Percentiles rank a stretch among this genome's conserved stretches.
Evolutionary conservation across 352 stramenopile genomes (phyloP).

Genomic region (Pythium rhizo-oryzae): DNA sequence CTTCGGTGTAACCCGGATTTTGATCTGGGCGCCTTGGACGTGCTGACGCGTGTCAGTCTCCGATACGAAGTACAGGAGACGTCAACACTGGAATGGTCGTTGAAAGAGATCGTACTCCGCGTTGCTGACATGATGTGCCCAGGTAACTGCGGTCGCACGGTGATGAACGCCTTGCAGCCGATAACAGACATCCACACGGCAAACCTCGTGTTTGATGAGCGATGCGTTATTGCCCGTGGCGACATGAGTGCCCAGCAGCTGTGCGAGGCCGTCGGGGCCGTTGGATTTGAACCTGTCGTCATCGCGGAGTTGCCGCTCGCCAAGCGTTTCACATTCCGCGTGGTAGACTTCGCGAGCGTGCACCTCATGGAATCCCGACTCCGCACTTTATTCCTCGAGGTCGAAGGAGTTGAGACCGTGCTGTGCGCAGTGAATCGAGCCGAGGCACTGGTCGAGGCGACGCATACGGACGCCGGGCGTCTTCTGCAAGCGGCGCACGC

Average conservation of each 20-base stretch:
- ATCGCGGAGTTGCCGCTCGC: slow-evolving; percentile 43
- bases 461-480: slow-evolving; percentile 38
- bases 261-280: slow-evolving; percentile 39
- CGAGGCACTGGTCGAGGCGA: slow-evolving; percentile 64
- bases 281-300: slow-evolving; percentile 65
- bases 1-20: slow-evolving; percentile 40
- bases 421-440: slow-evolving; percentile 54
- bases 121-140: slow-evolving; percentile 86
- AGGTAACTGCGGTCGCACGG: slow-evolving; percentile 71
- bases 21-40: slow-evolving; percentile 30
- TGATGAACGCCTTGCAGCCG: slow-evolving; percentile 57
- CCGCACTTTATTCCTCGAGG: slow-evolving; percentile 27
- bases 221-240: slow-evolving; percentile 58
- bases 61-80: slow-evolving; percentile 42
- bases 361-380: slow-evolving; percentile 25
- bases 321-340: slow-evolving; percentile 58
- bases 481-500: slow-evolving; percentile 44
- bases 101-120: slow-evolving; percentile 65
- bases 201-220: slow-evolving; percentile 60
- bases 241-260: slow-evolving; percentile 48
- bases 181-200: slow-evolving; percentile 51
- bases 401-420: slow-evolving; percentile 74
- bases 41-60: slow-evolving; percentile 35
- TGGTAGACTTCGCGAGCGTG: slow-evolving; percentile 38
- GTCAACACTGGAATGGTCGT: slow-evolving; percentile 43